A percentile compares a stretch with the other conserved stretches of the same genome.
Conservation (phyloP, 176 grass and related monocot species). For the Eremochloa ophiuroides region DNA sequence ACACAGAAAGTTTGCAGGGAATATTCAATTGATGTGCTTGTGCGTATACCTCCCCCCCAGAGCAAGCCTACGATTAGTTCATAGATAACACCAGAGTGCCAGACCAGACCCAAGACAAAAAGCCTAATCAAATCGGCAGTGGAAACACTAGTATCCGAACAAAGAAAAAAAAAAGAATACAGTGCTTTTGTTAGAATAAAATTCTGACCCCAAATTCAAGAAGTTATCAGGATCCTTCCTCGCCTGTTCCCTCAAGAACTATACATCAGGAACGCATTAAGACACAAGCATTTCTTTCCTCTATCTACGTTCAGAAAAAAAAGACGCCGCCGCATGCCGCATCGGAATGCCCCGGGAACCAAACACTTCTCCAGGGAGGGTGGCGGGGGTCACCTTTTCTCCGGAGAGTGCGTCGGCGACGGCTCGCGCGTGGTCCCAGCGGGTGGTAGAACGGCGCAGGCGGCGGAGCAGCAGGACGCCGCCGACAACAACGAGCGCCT, state of each 20-base stretch:
- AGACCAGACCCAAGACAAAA: background rate
- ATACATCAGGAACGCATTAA: conserved; percentile 26
- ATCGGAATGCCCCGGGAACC: background rate
- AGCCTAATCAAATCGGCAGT: background rate
- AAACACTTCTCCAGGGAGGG: background rate
- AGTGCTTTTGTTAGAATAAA: background rate
- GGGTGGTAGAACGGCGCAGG: conserved; percentile 85
- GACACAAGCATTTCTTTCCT: background rate
- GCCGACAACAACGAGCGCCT: conserved; percentile 77
- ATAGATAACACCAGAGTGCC: background rate
- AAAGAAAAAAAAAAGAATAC: background rate
- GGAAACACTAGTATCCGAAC: background rate
- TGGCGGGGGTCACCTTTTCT: conserved; percentile 52
- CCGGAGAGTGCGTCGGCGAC: conserved; percentile 80
- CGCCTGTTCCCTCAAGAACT: conserved; percentile 98
- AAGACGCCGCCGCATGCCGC: background rate
- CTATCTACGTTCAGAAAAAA: background rate
- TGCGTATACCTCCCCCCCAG: background rate
- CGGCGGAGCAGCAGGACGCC: conserved; percentile 72
- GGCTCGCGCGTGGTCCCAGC: conserved; percentile 84
- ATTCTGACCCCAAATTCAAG: conserved; percentile 82
- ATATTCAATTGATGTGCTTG: background rate
- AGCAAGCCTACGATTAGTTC: background rate
- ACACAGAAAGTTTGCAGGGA: background rate
- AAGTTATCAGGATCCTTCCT: conserved; percentile 79